Evolutionary conservation across 257 asterid species (phyloP).

Genomic region (Knoxia roxburghii): DNA sequence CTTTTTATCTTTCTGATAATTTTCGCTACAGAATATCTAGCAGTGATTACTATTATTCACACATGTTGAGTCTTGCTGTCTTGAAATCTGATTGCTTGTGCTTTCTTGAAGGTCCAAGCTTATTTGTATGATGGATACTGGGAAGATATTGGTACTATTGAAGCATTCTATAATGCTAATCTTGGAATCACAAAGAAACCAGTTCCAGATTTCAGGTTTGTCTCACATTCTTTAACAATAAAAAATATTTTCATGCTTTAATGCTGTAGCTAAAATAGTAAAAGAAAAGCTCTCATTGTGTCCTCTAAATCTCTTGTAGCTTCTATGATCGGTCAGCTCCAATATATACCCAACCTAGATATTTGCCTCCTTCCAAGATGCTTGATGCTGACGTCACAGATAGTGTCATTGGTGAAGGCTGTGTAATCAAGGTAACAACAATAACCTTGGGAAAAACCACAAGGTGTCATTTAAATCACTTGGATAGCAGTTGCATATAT

Average conservation of each 20-base stretch:
- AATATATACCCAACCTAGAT: conserved; percentile 93
- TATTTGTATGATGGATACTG: conserved; percentile 92
- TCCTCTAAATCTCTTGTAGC: conserved; percentile 42
- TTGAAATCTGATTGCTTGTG: conserved; percentile 5
- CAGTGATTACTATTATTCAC: neutral
- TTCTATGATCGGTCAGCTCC: conserved; percentile 96
- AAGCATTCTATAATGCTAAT: conserved; percentile 96
- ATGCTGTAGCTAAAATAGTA: neutral
- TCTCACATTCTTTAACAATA: neutral
- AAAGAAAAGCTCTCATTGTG: conserved; percentile 5
- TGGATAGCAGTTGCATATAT: neutral
- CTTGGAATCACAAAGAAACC: conserved; percentile 91
- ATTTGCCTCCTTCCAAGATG: conserved; percentile 96
- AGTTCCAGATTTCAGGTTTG: conserved; percentile 85
- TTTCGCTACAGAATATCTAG: neutral
- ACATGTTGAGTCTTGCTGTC: neutral
- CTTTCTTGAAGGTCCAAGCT: conserved; percentile 71
- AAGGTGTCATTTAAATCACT: neutral
- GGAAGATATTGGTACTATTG: conserved; percentile 99
- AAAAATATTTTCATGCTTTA: neutral
- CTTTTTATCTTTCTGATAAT: neutral
- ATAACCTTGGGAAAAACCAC: neutral
- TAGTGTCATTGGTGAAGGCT: conserved; percentile 94
- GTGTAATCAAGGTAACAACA: conserved; percentile 85
- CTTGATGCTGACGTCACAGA: conserved; percentile 96